phyloP scores from a whole-genome alignment of 306 rosid species.

The Potentilla sterilis region DNA sequence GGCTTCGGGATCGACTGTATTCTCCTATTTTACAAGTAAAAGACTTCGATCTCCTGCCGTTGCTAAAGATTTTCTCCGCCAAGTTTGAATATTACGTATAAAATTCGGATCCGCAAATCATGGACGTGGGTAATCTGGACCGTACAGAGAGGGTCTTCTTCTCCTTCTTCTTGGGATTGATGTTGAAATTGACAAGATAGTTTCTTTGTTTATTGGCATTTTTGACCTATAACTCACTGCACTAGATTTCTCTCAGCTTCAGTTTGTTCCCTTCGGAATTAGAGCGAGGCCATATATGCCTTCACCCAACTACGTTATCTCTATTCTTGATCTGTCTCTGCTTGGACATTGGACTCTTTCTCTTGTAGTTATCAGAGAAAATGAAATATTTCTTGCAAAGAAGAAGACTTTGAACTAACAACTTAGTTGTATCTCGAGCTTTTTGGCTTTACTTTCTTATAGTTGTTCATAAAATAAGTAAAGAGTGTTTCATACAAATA shows the following conservation, averaged over 20 bases:
- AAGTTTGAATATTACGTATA: constrained; percentile 6
- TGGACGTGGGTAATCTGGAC: not conserved
- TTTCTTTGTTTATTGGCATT: not conserved
- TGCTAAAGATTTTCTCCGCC: not conserved
- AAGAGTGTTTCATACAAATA: too few relatives aligned
- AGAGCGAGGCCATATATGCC: not conserved
- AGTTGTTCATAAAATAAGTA: too few relatives aligned
- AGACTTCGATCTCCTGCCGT: not conserved
- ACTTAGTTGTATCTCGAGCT: too few relatives aligned
- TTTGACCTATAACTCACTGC: not conserved
- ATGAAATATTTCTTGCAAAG: not conserved
- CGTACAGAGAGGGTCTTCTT: not conserved
- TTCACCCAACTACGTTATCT: not conserved
- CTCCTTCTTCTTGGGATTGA: not conserved
- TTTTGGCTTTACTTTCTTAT: not conserved
- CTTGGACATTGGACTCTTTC: not conserved
- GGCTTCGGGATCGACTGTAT: too few relatives aligned
- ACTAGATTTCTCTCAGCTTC: not conserved
- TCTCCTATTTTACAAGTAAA: not conserved
- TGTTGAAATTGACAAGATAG: not conserved
- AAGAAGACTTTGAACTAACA: too few relatives aligned
- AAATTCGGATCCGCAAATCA: constrained; percentile 6
- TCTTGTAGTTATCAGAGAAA: too few relatives aligned
- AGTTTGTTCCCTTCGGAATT: too few relatives aligned
- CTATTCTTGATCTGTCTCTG: not conserved